These are phyloP conservation scores for Turritis glabra DNA, from an alignment of 345 rosid genomes.

Conservation along the genomic window DNA sequence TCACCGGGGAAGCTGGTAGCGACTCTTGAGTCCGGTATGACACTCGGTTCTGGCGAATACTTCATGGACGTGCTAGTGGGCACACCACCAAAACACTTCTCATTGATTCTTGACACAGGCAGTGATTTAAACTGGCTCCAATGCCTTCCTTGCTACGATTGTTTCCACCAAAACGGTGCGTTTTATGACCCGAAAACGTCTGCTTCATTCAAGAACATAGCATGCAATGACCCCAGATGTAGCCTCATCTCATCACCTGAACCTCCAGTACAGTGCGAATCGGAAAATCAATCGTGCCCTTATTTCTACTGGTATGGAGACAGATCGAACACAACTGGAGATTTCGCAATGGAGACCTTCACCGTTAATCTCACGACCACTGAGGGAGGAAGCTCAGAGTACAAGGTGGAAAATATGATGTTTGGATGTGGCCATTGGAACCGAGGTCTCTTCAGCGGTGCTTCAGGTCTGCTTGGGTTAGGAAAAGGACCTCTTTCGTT, in stretches of 20 bases:
- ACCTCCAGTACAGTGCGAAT: conserved; percentile 56
- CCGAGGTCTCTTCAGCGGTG: conserved; percentile 72
- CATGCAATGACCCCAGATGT: conserved; percentile 65
- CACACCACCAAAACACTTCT: conserved; percentile 83
- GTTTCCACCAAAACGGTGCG: conserved; percentile 80
- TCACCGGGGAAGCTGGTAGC: conserved; percentile 68
- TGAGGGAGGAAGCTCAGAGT: conserved; percentile 44
- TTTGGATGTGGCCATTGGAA: conserved; percentile 95
- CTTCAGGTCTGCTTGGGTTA: conserved; percentile 80
- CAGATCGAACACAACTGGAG: conserved; percentile 81
- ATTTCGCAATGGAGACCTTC: conserved; percentile 75
- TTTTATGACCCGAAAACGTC: conserved; percentile 68
- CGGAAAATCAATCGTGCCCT: conserved; percentile 69
- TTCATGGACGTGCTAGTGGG: conserved; percentile 88
- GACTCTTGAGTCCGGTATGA: conserved; percentile 79
- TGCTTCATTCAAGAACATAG: conserved; percentile 56
- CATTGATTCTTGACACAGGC: conserved; percentile 88
- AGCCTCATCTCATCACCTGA: conserved; percentile 73
- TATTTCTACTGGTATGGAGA: conserved; percentile 89
- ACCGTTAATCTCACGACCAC: conserved; percentile 58
- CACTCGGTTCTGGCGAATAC: conserved; percentile 85
- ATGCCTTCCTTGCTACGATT: conserved; percentile 81
- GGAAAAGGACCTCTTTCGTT: conserved; percentile 91
- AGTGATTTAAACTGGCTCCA: conserved; percentile 97
- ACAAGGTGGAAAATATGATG: conserved; percentile 63